Evolutionary conservation across 176 grass and related monocot species (phyloP).

Genomic region (Alloteropsis semialata): DNA sequence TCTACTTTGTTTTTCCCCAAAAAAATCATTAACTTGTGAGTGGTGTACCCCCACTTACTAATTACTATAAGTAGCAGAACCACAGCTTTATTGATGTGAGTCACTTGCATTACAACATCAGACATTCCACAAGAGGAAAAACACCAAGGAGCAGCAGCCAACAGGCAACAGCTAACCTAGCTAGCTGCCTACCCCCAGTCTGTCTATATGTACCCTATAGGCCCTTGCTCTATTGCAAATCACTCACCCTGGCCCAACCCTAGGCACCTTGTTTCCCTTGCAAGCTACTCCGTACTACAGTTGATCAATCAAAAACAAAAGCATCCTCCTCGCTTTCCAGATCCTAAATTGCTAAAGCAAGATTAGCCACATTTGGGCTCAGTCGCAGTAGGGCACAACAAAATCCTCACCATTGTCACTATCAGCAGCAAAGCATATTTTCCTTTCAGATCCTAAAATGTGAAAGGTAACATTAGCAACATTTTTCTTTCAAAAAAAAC

Average conservation of each 20-base stretch:
- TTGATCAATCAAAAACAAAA: not conserved
- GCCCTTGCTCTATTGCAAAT: slow-evolving; percentile 10
- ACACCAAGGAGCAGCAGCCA: not conserved
- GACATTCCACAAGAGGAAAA: slow-evolving; percentile 14
- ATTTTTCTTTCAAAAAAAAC: too few relatives aligned
- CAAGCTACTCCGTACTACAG: slow-evolving; percentile 43
- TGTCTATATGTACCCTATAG: too few relatives aligned
- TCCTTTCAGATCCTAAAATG: too few relatives aligned
- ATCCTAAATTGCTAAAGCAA: too few relatives aligned
- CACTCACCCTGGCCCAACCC: not conserved
- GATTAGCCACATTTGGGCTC: not conserved
- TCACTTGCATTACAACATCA: slow-evolving; percentile 8
- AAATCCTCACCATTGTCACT: not conserved
- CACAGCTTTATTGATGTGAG: too few relatives aligned
- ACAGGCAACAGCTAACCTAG: too few relatives aligned
- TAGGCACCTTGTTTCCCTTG: slow-evolving; percentile 35
- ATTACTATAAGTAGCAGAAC: too few relatives aligned
- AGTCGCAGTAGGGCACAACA: not conserved
- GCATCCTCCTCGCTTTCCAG: not conserved
- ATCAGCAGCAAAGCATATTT: not conserved
- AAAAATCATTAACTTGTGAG: too few relatives aligned
- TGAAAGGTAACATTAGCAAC: not conserved
- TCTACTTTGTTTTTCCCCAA: not conserved
- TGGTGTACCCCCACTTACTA: too few relatives aligned
- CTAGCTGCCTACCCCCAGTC: too few relatives aligned